Conservation (phyloP, 1,284 basidiomycete species). For the Pisolithus thermaeus region DNA sequence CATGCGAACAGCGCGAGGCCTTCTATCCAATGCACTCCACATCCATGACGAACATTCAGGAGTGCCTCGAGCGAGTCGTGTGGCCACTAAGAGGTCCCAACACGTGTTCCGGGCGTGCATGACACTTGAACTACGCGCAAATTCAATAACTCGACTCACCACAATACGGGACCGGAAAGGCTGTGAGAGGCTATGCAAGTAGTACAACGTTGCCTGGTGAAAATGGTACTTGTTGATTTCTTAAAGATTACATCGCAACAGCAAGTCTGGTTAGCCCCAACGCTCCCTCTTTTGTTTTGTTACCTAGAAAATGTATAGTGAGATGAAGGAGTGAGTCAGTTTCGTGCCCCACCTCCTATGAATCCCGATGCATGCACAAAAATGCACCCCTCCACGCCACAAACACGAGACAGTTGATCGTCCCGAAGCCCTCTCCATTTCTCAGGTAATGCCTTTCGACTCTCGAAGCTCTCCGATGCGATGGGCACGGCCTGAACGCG, state of each 20-base stretch:
- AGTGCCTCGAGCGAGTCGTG: constrained; percentile 4
- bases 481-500: constrained; percentile 90
- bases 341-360: constrained; percentile 69
- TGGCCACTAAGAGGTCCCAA: constrained; percentile 4
- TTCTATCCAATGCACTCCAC: constrained; percentile 4
- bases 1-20: constrained; percentile 32
- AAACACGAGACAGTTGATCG: constrained; percentile 66
- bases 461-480: constrained; percentile 80
- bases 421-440: constrained; percentile 92
- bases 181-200: too few relatives aligned
- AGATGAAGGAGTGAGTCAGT: constrained; percentile 1
- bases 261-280: constrained; percentile 76
- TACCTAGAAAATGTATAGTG: constrained; percentile 46
- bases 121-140: not conserved
- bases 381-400: constrained; percentile 79
- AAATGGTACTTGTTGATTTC: not conserved
- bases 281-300: constrained; percentile 86
- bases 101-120: constrained; percentile 17
- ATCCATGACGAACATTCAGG: constrained; percentile 2
- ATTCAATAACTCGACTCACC: too few relatives aligned
- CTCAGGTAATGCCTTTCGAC: constrained; percentile 89
- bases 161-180: too few relatives aligned
- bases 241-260: constrained; percentile 31
- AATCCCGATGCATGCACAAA: constrained; percentile 97
- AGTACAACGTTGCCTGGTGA: too few relatives aligned